phyloP scores from a whole-genome alignment of 345 rosid genomes.

The Aurinia saxatilis region DNA sequence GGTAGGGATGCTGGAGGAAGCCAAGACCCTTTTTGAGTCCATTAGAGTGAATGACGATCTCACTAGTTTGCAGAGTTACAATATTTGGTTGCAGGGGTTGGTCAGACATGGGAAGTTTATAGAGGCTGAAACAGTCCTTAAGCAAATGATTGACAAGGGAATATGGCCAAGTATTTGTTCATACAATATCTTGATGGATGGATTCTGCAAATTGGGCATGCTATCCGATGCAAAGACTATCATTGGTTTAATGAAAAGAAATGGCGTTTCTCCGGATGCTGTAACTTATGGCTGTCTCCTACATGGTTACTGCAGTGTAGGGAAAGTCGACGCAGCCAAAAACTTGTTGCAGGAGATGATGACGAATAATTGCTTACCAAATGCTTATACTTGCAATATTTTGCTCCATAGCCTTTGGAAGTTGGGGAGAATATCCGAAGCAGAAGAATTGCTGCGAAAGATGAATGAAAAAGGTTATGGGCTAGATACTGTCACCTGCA shows the following conservation, averaged over 20 bases:
- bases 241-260: constrained; percentile 47
- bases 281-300: constrained; percentile 72
- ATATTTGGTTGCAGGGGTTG: constrained; percentile 79
- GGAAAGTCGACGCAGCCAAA: constrained; percentile 54
- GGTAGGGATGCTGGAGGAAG: constrained; percentile 81
- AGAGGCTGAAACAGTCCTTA: constrained; percentile 63
- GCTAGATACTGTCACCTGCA: constrained; percentile 85
- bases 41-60: constrained; percentile 43
- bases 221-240: constrained; percentile 62
- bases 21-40: constrained; percentile 53
- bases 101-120: constrained; percentile 54
- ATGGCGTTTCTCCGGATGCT: constrained; percentile 60
- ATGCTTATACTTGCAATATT: constrained; percentile 68
- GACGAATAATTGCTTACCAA: constrained; percentile 57
- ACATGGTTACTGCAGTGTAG: constrained; percentile 64
- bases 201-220: constrained; percentile 83
- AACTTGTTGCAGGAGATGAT: constrained; percentile 69
- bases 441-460: constrained; percentile 71
- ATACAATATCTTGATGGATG: constrained; percentile 72
- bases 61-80: constrained; percentile 60
- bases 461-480: constrained; percentile 80
- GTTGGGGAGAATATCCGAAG: constrained; percentile 65
- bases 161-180: constrained; percentile 59
- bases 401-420: constrained; percentile 81
- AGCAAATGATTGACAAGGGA: constrained; percentile 56